Base-by-base conservation (phyloP, 148 eudicot species). In the Silene conica region DNA sequence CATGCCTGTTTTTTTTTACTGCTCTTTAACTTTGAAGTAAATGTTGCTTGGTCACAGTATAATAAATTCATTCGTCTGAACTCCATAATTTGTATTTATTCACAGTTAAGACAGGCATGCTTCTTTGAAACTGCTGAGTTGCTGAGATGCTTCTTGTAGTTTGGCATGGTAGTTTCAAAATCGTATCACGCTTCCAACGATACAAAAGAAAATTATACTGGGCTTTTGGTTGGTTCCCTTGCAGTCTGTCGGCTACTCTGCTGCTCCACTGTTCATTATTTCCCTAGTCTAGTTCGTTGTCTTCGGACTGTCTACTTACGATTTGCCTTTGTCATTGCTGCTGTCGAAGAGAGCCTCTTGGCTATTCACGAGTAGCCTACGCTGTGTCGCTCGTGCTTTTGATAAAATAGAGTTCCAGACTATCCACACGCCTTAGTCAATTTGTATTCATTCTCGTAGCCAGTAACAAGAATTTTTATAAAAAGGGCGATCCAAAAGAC, bases 161-260 rank as follows among this genome's bases (percentile, higher is more conserved):
- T 38, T 38, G 43, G 43, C 43, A 38, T 38, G 43, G 43, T 38
- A 38, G 43, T 38, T 38, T 6, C 43, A 38, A 38, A 38, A 38
- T 38, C 3, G 43, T 5, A 38, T 9, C 43, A 38, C 7, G 43
- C 43, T 38, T 38, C 43, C 43, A 6, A 7, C n/a, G n/a, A n/a
- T n/a, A n/a, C n/a, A n/a, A n/a, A n/a, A n/a, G n/a, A n/a, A n/a
- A n/a, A n/a, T n/a, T n/a, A n/a, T n/a, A n/a, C 2, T 13, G 55
- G 14, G 15, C 16, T 4, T 3, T 50, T 13, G 4, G 54, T 14
- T 48, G 54, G n/a, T n/a, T 65, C 62, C 22, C 58, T 45, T 89
- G 89, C 91, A 93, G 98, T 93, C 97, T 41, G 98, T 89, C 57
- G 83, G 78, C 60, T 88, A 68, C 80, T 86, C 95, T 73, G 97